Evolutionary conservation across 2,329 filamentous ascomycete species (phyloP), one percentile per base, ranked within the genome.

Genomic region (Phaeosphaeriaceae sp.): DNA sequence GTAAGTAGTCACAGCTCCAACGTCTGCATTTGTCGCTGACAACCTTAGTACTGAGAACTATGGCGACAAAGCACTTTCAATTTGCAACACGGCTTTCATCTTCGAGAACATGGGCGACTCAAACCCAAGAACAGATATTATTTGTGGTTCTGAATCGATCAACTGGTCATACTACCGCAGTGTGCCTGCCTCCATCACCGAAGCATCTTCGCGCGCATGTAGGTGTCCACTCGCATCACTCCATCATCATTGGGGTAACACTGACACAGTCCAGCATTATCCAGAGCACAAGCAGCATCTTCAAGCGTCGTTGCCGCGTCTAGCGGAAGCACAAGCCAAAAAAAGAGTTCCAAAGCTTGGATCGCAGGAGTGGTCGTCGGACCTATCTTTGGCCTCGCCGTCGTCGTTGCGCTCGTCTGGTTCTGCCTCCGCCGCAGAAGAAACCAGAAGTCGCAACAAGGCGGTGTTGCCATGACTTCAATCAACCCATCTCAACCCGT

Each of bases 291-390:
- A 15, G 58, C 55, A 23, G 22, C 35, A 40, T 13, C 35, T 17
- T 40, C 35, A n/a, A 17, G 11, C 11, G 35, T 6, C 15, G 15
- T 17, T 15, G 35, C 35, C 15, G 11, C 35, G 11, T 17, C 35
- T 8, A 40, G 35, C 35, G 35, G 35, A 40, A n/a, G 35, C 35
- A 40, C 35, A n/a, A n/a, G 2, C 35, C 35, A 46, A 15, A 24
- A 40, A 10, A 40, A 24, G n/a, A 21, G 22, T 43, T 56, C 54
- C 58, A 68, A 73, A 55, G 69, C 68, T 11, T 74, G 71, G 71
- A 74, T 74, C 26, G 69, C 71, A 9, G 71, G 70, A n/a, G 70
- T 61, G 0, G 68, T 74, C 24, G 59, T 73, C 8, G 70, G 70
- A 1, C 69, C 69, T 15, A 50, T 74, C 24, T 49, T 62, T 1